Evolutionary conservation across 2,329 filamentous ascomycete genomes (phyloP).

Genomic region (Exserohilum rostratum): DNA sequence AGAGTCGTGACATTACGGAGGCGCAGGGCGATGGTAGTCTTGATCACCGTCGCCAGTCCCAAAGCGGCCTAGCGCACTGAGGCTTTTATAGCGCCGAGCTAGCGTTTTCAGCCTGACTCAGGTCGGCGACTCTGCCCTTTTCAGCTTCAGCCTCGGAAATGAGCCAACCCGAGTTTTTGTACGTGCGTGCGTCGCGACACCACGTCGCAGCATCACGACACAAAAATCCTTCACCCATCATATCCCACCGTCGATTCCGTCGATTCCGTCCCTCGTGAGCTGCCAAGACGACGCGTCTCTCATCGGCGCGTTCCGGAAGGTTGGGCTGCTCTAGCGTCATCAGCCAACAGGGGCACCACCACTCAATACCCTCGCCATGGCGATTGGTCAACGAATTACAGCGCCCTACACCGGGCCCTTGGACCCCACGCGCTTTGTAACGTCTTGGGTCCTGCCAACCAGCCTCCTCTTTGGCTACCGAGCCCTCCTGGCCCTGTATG

Average conservation of each 20-base stretch:
- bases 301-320: constrained; percentile 6
- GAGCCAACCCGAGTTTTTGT: constrained; percentile 5
- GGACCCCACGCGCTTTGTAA: constrained; percentile 68
- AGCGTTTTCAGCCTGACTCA: not conserved
- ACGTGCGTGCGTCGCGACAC: constrained; percentile 6
- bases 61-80: not conserved
- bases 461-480: constrained; percentile 65
- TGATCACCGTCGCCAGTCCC: not conserved
- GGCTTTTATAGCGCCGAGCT: constrained; percentile 1
- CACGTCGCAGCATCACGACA: constrained; percentile 12
- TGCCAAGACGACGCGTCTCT: not conserved
- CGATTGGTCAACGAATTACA: constrained; percentile 30
- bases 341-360: constrained; percentile 4
- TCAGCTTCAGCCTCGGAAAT: constrained; percentile 22
- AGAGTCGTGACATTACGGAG: constrained; percentile 7
- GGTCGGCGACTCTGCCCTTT: constrained; percentile 7
- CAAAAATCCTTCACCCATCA: constrained; percentile 5
- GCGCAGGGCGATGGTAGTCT: constrained; percentile 2
- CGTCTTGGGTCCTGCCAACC: constrained; percentile 80
- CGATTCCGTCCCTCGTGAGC: not conserved
- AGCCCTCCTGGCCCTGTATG: constrained; percentile 64
- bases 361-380: constrained; percentile 26
- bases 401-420: constrained; percentile 40
- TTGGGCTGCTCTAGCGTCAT: not conserved
- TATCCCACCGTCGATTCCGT: not conserved